These are phyloP conservation scores for Dillenia turbinata DNA, from an alignment of 164 flowering plant genomes.

Conservation along the genomic window DNA sequence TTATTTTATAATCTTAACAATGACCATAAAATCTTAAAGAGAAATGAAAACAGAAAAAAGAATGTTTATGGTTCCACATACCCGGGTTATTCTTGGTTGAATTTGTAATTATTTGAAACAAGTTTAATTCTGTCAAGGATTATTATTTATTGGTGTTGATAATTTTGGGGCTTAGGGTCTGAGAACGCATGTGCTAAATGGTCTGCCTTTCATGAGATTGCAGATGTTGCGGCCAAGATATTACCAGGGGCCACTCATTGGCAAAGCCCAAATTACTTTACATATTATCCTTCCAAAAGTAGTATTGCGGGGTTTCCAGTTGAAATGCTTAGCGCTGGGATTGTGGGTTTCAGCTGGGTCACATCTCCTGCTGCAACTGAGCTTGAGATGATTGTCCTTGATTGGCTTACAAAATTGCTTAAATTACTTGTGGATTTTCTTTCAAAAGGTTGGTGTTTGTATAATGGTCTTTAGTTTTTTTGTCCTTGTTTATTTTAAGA, in stretches of 20 bases:
- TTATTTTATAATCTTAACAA: neutral
- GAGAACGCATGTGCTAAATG: neutral
- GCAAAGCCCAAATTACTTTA: constrained; percentile 96
- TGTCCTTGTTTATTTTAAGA: no score
- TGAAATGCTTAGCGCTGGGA: constrained; percentile 93
- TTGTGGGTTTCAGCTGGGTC: constrained; percentile 95
- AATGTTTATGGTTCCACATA: neutral
- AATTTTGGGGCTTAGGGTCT: no score
- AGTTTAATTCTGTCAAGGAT: neutral
- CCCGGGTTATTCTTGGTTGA: neutral
- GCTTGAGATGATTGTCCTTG: constrained; percentile 88
- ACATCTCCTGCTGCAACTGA: constrained; percentile 98
- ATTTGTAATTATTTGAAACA: neutral
- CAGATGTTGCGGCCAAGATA: constrained; percentile 79
- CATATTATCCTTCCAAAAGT: constrained; percentile 89
- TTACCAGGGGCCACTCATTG: constrained; percentile 95
- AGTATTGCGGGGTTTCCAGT: constrained; percentile 90
- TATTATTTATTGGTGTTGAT: neutral
- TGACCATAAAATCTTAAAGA: no score
- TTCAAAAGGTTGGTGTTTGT: constrained; percentile 43
- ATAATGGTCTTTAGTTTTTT: neutral
- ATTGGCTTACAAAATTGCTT: constrained; percentile 91
- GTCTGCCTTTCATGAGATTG: constrained; percentile 11
- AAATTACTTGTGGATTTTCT: constrained; percentile 78
- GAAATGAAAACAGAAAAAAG: no score